phyloP scores from a whole-genome alignment of 2,329 filamentous ascomycete species.

The Alternaria triticina region DNA sequence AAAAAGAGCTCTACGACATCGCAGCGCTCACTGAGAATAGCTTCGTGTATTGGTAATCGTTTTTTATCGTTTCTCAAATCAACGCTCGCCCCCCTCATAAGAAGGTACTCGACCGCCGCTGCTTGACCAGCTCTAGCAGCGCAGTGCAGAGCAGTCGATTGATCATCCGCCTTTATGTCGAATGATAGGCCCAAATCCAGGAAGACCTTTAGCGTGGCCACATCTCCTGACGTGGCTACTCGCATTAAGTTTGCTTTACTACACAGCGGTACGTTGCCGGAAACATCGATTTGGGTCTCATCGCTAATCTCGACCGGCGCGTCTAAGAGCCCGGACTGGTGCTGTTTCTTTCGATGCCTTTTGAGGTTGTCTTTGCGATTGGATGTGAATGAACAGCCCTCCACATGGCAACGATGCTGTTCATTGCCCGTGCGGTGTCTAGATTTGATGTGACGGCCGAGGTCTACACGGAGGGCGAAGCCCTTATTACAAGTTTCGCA shows the following conservation, averaged over 20 bases:
- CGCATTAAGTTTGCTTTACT: conserved; percentile 3
- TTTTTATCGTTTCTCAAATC: too few species aligned
- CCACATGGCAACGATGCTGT: neutral
- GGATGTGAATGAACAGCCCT: neutral
- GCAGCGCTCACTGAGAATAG: neutral
- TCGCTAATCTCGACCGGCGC: too few species aligned
- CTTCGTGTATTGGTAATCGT: too few species aligned
- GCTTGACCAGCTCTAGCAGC: conserved; percentile 12
- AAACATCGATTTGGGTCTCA: too few species aligned
- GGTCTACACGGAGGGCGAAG: conserved; percentile 10
- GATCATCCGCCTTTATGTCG: too few species aligned
- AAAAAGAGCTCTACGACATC: too few species aligned
- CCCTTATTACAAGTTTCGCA: conserved; percentile 4
- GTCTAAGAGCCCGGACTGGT: too few species aligned
- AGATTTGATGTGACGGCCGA: conserved; percentile 5
- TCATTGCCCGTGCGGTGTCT: conserved; percentile 10
- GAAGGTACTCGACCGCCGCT: neutral
- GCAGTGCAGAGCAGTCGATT: conserved; percentile 18
- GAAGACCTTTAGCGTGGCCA: neutral
- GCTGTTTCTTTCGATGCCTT: neutral
- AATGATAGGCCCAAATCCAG: too few species aligned
- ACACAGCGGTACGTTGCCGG: too few species aligned
- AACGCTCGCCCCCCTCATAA: too few species aligned
- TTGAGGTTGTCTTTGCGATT: conserved; percentile 16
- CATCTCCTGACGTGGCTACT: conserved; percentile 10